Evolutionary conservation across 116 monocot species (phyloP).

Genomic region (Dioscorea cayenensis): DNA sequence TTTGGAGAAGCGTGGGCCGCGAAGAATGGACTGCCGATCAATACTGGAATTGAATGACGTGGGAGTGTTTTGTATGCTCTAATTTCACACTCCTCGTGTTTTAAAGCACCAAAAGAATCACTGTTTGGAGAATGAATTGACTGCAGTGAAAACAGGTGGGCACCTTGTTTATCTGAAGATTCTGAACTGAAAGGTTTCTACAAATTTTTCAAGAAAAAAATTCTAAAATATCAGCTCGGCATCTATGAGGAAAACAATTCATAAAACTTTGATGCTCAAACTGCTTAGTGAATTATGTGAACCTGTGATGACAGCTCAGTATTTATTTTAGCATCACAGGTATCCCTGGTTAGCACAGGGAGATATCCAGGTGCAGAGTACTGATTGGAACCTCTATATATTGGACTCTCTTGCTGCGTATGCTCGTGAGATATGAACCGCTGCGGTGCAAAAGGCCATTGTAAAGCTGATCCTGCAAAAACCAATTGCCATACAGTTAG

Average conservation of each 20-base stretch:
- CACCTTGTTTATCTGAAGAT: conserved; percentile 21
- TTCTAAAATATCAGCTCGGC: background rate
- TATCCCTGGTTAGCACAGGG: conserved; percentile 11
- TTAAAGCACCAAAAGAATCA: conserved; percentile 9
- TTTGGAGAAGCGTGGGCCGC: conserved; percentile 24
- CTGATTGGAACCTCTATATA: conserved; percentile 19
- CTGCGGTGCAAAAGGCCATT: conserved; percentile 38
- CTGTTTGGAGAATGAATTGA: conserved; percentile 11
- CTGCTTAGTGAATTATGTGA: background rate
- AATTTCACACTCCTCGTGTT: conserved; percentile 14
- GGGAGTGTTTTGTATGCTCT: conserved; percentile 11
- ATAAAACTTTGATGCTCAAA: background rate
- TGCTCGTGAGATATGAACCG: conserved; percentile 39
- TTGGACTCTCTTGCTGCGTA: conserved; percentile 25
- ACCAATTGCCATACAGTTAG: no score
- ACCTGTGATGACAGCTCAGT: conserved; percentile 28
- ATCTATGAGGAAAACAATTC: background rate
- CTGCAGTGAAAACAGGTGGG: conserved; percentile 20
- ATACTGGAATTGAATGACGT: conserved; percentile 23
- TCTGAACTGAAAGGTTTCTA: conserved; percentile 17
- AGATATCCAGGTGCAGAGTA: conserved; percentile 27
- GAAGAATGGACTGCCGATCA: conserved; percentile 29
- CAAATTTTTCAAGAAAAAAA: background rate
- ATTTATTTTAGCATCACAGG: conserved; percentile 21
- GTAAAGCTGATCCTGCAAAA: conserved; percentile 25